Base-by-base conservation (phyloP, 257 asterid species). In the Coffea eugenioides region DNA sequence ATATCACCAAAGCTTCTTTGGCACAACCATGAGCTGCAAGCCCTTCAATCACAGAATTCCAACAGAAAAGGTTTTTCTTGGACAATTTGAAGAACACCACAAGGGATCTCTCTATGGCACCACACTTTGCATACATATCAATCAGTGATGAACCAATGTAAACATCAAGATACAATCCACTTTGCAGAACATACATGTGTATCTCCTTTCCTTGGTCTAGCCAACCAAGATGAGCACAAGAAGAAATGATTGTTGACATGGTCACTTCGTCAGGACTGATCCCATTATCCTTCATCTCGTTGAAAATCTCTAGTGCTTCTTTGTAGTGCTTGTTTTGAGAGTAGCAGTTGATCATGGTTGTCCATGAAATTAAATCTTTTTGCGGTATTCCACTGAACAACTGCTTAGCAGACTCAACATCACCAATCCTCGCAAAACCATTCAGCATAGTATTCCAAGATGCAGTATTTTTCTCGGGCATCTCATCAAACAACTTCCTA, bases 61-160 rank as follows among this genome's bases (percentile, higher is more conserved):
- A 92, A 74, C 96, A 89, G 79, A 91, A 89, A 69, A 92, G 64
- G 82, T 94, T 93, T 66, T 89, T 94, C 78, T 89, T 90, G 52
- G 36, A 87, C 83, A 94, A 84, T 83, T 91, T 93, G 83, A 77
- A 87, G 85, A 92, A 92, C 59, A 90, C 93, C 77, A 87, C 79
- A 10, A 94, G 90, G 16, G 96, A 90, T 78, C 84, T 89, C 85
- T 90, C 93, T 85, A 91, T 69, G 83, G 84, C 82, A 74, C 98
- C 98, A 34, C 97, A 92, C 83, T 91, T 90, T 61, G 94, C 91
- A 73, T 92, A 91, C 98, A 94, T 94, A 85, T 92, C 97, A 79
- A 92, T 84, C 84, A 94, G 77, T 1, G 97, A 92, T 21, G 93
- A 94, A 48, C 97, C 95, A 8, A 91, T 84, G 77, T 87, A 88